Percentiles rank a stretch among this genome's conserved stretches.
phyloP scores from a whole-genome alignment of 2,329 filamentous ascomycete genomes.

The Lasiodiplodia sp. region DNA sequence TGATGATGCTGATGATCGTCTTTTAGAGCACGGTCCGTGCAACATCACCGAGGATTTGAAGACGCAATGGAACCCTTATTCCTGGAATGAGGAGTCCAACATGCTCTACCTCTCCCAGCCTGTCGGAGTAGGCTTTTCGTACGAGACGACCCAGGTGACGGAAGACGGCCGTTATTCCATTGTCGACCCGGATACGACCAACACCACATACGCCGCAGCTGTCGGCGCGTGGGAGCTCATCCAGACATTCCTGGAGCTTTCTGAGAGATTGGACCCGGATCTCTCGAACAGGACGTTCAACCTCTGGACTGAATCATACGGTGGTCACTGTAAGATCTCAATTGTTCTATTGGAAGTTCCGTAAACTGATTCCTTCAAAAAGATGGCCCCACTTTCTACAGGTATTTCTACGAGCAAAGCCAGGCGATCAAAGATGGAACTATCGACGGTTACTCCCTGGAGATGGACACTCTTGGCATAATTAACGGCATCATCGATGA shows the following conservation, averaged over 20 bases:
- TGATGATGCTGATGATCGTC: neutral
- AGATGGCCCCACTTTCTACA: slow-evolving; percentile 57
- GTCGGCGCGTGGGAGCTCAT: slow-evolving; percentile 47
- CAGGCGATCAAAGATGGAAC: slow-evolving; percentile 58
- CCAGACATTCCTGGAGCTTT: slow-evolving; percentile 45
- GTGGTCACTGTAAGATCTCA: slow-evolving; percentile 51
- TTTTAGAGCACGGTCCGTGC: slow-evolving; percentile 53
- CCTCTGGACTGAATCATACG: slow-evolving; percentile 58
- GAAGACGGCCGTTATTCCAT: slow-evolving; percentile 15
- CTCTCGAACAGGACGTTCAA: slow-evolving; percentile 52
- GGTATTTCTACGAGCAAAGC: slow-evolving; percentile 65
- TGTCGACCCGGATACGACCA: slow-evolving; percentile 30
- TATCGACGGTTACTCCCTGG: slow-evolving; percentile 55
- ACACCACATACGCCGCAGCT: slow-evolving; percentile 46
- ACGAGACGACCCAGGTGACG: slow-evolving; percentile 38
- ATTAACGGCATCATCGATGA: slow-evolving; percentile 51
- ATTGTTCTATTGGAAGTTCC: neutral
- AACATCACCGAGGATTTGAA: slow-evolving; percentile 51
- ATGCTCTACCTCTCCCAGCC: slow-evolving; percentile 51
- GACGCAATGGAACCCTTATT: slow-evolving; percentile 47
- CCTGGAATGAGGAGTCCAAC: slow-evolving; percentile 49
- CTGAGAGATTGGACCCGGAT: slow-evolving; percentile 57
- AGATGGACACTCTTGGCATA: slow-evolving; percentile 62
- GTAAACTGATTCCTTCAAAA: neutral
- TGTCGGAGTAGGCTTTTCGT: slow-evolving; percentile 50